Evolutionary conservation across 2,329 filamentous ascomycete species (phyloP), one percentile per base, ranked within the genome.

Genomic region (Colletotrichum sp.): DNA sequence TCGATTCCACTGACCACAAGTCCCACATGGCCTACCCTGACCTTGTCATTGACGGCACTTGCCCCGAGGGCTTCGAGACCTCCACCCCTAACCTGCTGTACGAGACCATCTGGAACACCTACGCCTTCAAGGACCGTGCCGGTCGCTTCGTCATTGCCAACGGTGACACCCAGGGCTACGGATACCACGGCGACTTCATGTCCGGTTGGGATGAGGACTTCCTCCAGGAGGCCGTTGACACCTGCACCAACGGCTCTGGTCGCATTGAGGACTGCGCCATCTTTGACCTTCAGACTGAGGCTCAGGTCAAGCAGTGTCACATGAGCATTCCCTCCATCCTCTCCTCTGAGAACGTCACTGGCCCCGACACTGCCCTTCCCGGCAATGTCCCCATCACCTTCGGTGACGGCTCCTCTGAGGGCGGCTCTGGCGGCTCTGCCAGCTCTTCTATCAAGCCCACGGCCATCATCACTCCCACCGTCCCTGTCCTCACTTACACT

Each of bases 31-130:
- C 93, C 6, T 98, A 96, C 83, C 95, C 95, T 1, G 90, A 91
- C 79, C 87, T 93, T 15, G 93, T 98, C 80, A 95, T 95, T 86
- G 91, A 92, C 78, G 96, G 96, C 36, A 88, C 87, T 49, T 98
- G 96, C 85, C 95, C 96, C 1, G 82, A 90, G 2, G 92, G 89
- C 11, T 96, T 92, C 82, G 89, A 92, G 15, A 89, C 89, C 22
- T 93, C 94, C 72, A 84, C 97, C 29, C 92, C 94, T 3, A 93
- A 93, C 77, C 89, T 98, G 64, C 93, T 98, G 84, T 98, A 90
- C 83, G 95, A 98, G 87, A 95, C 93, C 39, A 98, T 98, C 83
- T 98, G 93, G 91, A 87, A 93, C 82, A 97, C 95, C 11, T 84
- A 90, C 66, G 88, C 88, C 2, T 98, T 94, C 84, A 86, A 85